Evolutionary conservation across 768 basidiomycete species (phyloP).

Genomic region (Pholiota molesta): DNA sequence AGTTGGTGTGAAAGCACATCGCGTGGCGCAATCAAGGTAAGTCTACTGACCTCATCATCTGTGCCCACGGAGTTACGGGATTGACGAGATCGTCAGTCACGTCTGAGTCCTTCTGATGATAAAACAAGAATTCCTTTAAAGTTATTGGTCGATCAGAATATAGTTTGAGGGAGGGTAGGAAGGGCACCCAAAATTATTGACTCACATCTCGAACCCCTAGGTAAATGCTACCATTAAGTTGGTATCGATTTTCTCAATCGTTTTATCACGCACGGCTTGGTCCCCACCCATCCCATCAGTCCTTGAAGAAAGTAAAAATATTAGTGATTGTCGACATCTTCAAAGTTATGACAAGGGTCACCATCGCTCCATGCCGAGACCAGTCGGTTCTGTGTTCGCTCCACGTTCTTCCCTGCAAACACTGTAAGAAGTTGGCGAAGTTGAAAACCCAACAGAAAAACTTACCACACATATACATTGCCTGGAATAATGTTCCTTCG

Average conservation of each 20-base stretch:
- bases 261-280: conserved; percentile 67
- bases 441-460: not conserved
- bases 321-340: conserved; percentile 2
- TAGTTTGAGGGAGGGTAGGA: conserved; percentile 30
- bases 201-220: conserved; percentile 55
- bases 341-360: conserved; percentile 26
- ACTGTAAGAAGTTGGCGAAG: not conserved
- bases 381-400: conserved; percentile 79
- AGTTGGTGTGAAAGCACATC: conserved; percentile 16
- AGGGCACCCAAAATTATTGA: conserved; percentile 19
- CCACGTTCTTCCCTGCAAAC: conserved; percentile 72
- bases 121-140: conserved; percentile 77
- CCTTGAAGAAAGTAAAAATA: conserved; percentile 27
- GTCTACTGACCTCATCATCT: conserved; percentile 61
- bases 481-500: conserved; percentile 72
- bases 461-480: conserved; percentile 79
- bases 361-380: conserved; percentile 88
- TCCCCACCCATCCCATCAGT: conserved; percentile 77
- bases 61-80: conserved; percentile 74
- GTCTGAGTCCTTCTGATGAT: conserved; percentile 78
- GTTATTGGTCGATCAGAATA: conserved; percentile 18
- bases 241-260: not conserved
- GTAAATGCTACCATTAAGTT: conserved; percentile 19
- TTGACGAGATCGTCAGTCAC: conserved; percentile 54
- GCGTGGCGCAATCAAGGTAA: conserved; percentile 15